These are phyloP conservation scores for Globisporangium ultimum DNA, from an alignment of 352 stramenopile genomes.

Conservation along the genomic window DNA sequence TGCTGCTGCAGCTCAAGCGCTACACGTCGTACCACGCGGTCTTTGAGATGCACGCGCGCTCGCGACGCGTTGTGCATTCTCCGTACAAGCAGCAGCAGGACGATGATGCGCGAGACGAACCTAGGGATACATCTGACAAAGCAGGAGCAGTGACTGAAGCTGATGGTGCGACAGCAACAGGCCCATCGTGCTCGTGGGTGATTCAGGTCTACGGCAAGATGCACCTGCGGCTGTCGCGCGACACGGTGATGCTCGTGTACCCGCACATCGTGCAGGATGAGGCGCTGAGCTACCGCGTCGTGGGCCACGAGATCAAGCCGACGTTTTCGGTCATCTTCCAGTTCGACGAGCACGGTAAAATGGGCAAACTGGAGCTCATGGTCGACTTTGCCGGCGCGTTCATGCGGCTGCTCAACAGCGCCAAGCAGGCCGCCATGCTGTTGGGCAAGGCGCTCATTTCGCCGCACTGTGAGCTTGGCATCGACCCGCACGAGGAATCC, in stretches of 20 bases:
- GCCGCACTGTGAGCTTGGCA: conserved; percentile 46
- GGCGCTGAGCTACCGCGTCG: conserved; percentile 38
- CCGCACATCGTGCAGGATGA: conserved; percentile 59
- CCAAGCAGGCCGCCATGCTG: conserved; percentile 28
- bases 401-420: conserved; percentile 32
- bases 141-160: too few species aligned
- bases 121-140: too few species aligned
- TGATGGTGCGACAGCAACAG: not conserved
- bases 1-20: conserved; percentile 62
- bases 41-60: conserved; percentile 30
- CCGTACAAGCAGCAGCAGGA: conserved; percentile 5
- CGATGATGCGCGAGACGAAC: not conserved
- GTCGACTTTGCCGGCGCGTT: conserved; percentile 63
- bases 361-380: conserved; percentile 51
- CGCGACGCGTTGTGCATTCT: conserved; percentile 24
- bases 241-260: conserved; percentile 70
- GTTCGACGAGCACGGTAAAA: conserved; percentile 45
- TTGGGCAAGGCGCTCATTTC: conserved; percentile 52
- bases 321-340: conserved; percentile 44
- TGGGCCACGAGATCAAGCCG: conserved; percentile 60
- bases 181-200: conserved; percentile 17
- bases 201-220: conserved; percentile 33
- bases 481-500: conserved; percentile 44
- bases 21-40: conserved; percentile 69
- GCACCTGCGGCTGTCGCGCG: conserved; percentile 53